Evolutionary conservation across 2,329 filamentous ascomycete species (phyloP).

Genomic region (Coniochaeta sp.): DNA sequence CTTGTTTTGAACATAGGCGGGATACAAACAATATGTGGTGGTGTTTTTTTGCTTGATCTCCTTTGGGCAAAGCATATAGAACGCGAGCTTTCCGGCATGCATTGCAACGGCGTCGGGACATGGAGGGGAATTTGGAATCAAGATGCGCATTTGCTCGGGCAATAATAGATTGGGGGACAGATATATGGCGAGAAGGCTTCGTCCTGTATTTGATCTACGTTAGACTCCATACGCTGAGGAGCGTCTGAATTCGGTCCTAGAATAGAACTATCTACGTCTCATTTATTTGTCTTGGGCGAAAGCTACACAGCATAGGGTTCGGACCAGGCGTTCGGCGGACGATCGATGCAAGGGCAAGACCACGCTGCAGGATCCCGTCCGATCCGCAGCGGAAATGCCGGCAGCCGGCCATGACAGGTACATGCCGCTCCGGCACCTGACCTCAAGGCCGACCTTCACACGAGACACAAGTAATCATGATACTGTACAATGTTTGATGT

Average conservation of each 20-base stretch:
- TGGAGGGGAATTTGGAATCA: neutral
- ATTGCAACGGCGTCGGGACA: neutral
- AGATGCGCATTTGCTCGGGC: neutral
- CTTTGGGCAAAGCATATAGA: neutral
- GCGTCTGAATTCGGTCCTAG: neutral
- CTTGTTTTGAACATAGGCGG: neutral
- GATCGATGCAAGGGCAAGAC: neutral
- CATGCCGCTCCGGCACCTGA: neutral
- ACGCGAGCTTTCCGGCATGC: neutral
- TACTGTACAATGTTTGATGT: too few relatives aligned
- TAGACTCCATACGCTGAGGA: neutral
- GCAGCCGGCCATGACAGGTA: neutral
- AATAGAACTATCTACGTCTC: neutral
- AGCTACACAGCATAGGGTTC: neutral
- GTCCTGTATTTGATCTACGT: neutral
- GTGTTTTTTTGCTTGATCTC: neutral
- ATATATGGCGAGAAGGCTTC: neutral
- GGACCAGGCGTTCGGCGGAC: neutral
- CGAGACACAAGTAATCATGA: too few relatives aligned
- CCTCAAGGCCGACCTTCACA: neutral
- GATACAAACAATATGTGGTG: constrained; percentile 1
- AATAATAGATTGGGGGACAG: neutral
- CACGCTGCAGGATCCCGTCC: neutral
- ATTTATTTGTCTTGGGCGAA: neutral
- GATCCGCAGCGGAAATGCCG: neutral